Evolutionary conservation across 345 rosid genomes (phyloP).

Genomic region (Excoecaria cochinchinensis): DNA sequence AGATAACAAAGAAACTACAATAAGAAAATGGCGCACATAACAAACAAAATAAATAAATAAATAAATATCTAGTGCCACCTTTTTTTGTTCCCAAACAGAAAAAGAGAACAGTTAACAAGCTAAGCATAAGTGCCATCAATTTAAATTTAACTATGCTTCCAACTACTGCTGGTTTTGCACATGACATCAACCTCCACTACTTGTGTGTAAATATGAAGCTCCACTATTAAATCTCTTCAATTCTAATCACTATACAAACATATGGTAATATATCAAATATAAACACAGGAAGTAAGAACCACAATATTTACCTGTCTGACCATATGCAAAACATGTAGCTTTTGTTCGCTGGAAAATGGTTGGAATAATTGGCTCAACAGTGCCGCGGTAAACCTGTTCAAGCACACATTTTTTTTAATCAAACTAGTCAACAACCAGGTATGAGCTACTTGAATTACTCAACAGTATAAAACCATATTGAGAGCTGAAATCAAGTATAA

Average conservation of each 20-base stretch:
- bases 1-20: not conserved
- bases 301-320: constrained; percentile 79
- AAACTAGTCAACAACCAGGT: constrained; percentile 8
- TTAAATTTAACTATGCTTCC: not conserved
- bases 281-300: not conserved
- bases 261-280: not conserved
- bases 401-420: constrained; percentile 10
- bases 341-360: constrained; percentile 86
- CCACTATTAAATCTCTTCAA: not conserved
- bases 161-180: constrained; percentile 6
- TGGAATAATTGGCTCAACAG: constrained; percentile 95
- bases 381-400: constrained; percentile 74
- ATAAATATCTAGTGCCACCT: not conserved
- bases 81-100: not conserved
- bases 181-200: not conserved
- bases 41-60: not conserved
- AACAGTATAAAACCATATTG: not conserved
- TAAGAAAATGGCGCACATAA: not conserved
- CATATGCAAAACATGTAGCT: constrained; percentile 99
- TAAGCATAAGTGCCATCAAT: not conserved
- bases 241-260: not conserved
- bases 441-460: not conserved
- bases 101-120: not conserved
- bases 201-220: not conserved
- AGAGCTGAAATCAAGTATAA: not conserved